A percentile compares a stretch with the other conserved stretches of the same genome.
Conservation (phyloP, 495 filamentous ascomycete species). For the Lasiosphaeria hispida region DNA sequence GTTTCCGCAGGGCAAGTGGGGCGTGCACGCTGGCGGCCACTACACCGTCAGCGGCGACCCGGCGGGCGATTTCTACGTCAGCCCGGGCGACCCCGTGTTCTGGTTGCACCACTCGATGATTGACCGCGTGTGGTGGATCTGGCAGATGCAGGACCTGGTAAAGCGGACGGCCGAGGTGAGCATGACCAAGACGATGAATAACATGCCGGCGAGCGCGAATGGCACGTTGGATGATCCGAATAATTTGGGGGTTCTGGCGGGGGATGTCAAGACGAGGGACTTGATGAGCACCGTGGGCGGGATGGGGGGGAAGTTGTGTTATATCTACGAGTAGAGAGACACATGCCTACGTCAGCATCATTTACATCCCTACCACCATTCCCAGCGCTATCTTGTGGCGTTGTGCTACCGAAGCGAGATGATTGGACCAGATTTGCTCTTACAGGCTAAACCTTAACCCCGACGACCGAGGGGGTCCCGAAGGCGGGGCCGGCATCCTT, state of each 20-base stretch:
- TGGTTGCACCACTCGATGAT: conserved; percentile 67
- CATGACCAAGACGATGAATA: conserved; percentile 21
- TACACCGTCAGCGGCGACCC: conserved; percentile 39
- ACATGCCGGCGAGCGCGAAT: conserved; percentile 25
- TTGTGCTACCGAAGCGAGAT: no score
- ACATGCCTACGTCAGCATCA: no score
- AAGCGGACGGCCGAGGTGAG: conserved; percentile 34
- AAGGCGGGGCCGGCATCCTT: neutral
- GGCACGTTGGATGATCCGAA: conserved; percentile 27
- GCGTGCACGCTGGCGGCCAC: conserved; percentile 64
- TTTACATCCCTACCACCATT: no score
- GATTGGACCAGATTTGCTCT: neutral
- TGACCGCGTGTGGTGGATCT: conserved; percentile 67
- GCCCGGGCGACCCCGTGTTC: conserved; percentile 64
- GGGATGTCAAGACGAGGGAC: conserved; percentile 31
- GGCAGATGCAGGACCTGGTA: conserved; percentile 58
- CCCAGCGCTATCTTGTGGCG: no score
- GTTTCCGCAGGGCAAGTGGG: conserved; percentile 33
- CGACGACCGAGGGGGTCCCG: neutral
- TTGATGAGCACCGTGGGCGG: conserved; percentile 34
- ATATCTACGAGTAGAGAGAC: conserved; percentile 19
- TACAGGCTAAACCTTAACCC: conserved; percentile 1
- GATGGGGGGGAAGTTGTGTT: conserved; percentile 29
- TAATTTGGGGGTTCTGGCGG: conserved; percentile 17
- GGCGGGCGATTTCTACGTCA: conserved; percentile 54